phyloP scores from a whole-genome alignment of 257 asterid genomes.

The Jasminum sambac region DNA sequence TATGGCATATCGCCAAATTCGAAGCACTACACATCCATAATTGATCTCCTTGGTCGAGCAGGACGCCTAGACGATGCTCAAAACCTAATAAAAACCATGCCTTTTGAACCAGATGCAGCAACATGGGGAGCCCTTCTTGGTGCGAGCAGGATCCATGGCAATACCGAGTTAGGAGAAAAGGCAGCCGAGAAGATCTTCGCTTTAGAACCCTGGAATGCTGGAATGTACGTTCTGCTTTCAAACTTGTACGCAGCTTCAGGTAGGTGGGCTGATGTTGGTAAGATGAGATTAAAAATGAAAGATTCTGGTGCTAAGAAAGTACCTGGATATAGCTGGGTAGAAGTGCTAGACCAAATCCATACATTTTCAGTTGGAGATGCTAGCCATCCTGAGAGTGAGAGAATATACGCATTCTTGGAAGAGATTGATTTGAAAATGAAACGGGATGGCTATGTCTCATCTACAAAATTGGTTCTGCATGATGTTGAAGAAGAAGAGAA shows the following conservation, averaged over 20 bases:
- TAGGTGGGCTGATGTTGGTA: constrained; percentile 78
- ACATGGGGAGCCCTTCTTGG: constrained; percentile 99
- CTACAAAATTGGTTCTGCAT: constrained; percentile 80
- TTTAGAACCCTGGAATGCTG: constrained; percentile 88
- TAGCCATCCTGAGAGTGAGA: constrained; percentile 59
- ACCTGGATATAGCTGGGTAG: constrained; percentile 95
- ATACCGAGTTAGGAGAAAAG: constrained; percentile 77
- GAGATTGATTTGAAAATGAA: constrained; percentile 66
- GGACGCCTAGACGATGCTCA: constrained; percentile 87
- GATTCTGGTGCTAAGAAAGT: constrained; percentile 67
- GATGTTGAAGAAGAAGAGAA: constrained; percentile 98
- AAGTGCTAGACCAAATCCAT: constrained; percentile 67
- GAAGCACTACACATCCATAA: constrained; percentile 86
- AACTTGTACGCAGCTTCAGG: constrained; percentile 87
- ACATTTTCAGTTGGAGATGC: constrained; percentile 85
- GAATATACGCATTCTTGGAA: constrained; percentile 69
- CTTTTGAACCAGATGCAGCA: constrained; percentile 91
- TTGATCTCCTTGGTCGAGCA: constrained; percentile 92
- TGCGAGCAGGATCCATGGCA: constrained; percentile 89
- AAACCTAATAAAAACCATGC: constrained; percentile 63
- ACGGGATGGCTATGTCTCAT: constrained; percentile 66
- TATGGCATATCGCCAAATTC: constrained; percentile 71
- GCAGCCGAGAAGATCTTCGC: constrained; percentile 85
- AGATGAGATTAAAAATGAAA: constrained; percentile 75
- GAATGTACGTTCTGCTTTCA: constrained; percentile 90